Evolutionary conservation across 345 rosid genomes (phyloP).

Genomic region (Acer yangbiense): DNA sequence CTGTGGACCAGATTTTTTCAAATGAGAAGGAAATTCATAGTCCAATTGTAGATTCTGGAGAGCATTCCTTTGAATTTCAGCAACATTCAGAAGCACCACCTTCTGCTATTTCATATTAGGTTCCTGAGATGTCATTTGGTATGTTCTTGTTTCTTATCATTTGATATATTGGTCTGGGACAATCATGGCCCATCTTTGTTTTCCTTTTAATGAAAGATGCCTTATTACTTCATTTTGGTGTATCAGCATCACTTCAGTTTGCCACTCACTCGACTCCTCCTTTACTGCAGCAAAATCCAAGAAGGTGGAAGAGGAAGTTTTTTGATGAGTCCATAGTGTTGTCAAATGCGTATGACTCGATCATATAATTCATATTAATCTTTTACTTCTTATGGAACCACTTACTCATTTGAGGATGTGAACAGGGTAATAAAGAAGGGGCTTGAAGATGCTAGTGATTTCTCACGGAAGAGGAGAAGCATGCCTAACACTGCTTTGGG

Average conservation of each 20-base stretch:
- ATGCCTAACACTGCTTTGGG: conserved; percentile 48
- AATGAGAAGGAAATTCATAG: conserved; percentile 45
- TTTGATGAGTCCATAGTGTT: conserved; percentile 64
- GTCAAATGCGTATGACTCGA: conserved; percentile 54
- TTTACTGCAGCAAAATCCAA: conserved; percentile 37
- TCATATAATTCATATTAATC: neutral
- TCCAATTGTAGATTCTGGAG: conserved; percentile 47
- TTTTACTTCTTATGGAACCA: conserved; percentile 7
- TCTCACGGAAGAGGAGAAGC: conserved; percentile 50
- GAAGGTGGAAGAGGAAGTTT: conserved; percentile 45
- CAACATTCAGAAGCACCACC: conserved; percentile 49
- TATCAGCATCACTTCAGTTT: conserved; percentile 64
- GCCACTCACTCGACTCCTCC: conserved; percentile 63
- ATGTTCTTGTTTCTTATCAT: conserved; percentile 24
- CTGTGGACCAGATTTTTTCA: conserved; percentile 32
- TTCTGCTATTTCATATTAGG: conserved; percentile 44
- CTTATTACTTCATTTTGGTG: conserved; percentile 2
- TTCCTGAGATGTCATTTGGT: conserved; percentile 48
- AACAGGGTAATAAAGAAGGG: conserved; percentile 59
- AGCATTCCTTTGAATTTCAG: conserved; percentile 37
- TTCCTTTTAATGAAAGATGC: neutral
- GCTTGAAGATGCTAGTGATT: conserved; percentile 53
- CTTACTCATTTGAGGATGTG: conserved; percentile 22
- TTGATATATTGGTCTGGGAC: neutral
- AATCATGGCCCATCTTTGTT: neutral